Conservation (phyloP, 1,284 basidiomycete species). For the Golubevia pallescens region DNA sequence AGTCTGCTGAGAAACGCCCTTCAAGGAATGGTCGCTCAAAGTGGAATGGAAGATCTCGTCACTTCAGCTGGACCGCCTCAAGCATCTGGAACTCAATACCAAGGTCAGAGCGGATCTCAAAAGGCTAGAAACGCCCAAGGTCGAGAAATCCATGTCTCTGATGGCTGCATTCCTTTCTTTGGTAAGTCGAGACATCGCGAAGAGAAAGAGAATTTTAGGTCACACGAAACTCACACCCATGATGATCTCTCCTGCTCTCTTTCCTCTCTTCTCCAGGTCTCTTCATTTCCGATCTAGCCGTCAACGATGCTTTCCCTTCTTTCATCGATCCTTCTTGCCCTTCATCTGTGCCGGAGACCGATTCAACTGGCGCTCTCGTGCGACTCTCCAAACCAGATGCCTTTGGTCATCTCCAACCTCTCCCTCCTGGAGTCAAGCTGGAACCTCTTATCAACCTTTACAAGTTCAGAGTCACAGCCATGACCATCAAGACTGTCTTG, state of each 20-base stretch:
- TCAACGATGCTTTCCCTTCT: constrained; percentile 41
- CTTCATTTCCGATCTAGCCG: constrained; percentile 49
- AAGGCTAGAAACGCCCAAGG: background rate
- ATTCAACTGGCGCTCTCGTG: background rate
- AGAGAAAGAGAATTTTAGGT: too few relatives aligned
- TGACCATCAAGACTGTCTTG: constrained; percentile 39
- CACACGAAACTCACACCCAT: background rate
- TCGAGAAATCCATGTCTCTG: constrained; percentile 1
- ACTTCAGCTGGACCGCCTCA: constrained; percentile 12
- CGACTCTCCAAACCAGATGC: constrained; percentile 23
- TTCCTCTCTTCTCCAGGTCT: constrained; percentile 58
- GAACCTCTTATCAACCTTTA: constrained; percentile 47
- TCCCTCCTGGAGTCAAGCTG: constrained; percentile 25
- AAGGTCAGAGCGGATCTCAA: background rate
- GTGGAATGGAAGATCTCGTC: constrained; percentile 19
- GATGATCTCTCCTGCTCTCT: constrained; percentile 13
- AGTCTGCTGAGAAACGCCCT: constrained; percentile 65
- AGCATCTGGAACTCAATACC: background rate
- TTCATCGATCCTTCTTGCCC: constrained; percentile 46
- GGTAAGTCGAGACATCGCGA: constrained; percentile 6
- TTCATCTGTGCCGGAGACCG: constrained; percentile 4
- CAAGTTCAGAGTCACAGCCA: constrained; percentile 41
- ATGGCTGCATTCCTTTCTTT: constrained; percentile 13
- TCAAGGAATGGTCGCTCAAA: constrained; percentile 31
- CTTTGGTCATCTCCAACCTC: constrained; percentile 30